Conservation (phyloP, 805 yeast genomes). For the Candida saitoana region DNA sequence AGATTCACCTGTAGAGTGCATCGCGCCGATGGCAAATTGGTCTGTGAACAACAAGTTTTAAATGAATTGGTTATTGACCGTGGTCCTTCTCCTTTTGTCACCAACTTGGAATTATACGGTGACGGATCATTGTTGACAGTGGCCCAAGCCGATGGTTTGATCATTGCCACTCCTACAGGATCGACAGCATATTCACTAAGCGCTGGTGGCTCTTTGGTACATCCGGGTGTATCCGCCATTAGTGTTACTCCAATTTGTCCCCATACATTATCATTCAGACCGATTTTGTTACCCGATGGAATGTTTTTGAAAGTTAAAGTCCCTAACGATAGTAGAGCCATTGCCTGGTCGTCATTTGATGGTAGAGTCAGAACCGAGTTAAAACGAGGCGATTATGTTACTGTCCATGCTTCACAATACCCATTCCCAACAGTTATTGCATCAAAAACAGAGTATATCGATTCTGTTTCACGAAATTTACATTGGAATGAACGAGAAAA, state of each 20-base stretch:
- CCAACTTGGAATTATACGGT: conserved; percentile 85
- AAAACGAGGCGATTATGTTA: conserved; percentile 76
- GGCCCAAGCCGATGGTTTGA: conserved; percentile 92
- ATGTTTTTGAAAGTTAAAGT: conserved; percentile 80
- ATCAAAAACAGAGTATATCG: conserved; percentile 72
- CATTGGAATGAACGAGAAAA: conserved; percentile 93
- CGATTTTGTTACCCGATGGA: conserved; percentile 89
- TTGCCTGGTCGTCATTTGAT: conserved; percentile 97
- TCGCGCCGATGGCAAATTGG: conserved; percentile 46
- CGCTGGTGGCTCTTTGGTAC: conserved; percentile 94
- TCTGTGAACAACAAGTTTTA: conserved; percentile 70
- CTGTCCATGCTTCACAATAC: conserved; percentile 79
- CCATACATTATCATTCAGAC: conserved; percentile 89
- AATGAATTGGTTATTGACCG: conserved; percentile 90
- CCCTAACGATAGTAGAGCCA: conserved; percentile 71
- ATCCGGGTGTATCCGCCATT: conserved; percentile 89
- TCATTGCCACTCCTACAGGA: conserved; percentile 92
- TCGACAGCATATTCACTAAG: conserved; percentile 93
- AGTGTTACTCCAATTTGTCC: conserved; percentile 96
- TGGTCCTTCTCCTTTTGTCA: conserved; percentile 90
- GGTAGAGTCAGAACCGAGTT: conserved; percentile 86
- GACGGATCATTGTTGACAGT: conserved; percentile 80
- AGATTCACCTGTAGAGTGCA: conserved; percentile 77
- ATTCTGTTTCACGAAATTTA: conserved; percentile 76
- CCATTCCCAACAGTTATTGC: conserved; percentile 92